Conservation (phyloP, 805 yeast genomes). For the Starmerella khaoyaiensis region DNA sequence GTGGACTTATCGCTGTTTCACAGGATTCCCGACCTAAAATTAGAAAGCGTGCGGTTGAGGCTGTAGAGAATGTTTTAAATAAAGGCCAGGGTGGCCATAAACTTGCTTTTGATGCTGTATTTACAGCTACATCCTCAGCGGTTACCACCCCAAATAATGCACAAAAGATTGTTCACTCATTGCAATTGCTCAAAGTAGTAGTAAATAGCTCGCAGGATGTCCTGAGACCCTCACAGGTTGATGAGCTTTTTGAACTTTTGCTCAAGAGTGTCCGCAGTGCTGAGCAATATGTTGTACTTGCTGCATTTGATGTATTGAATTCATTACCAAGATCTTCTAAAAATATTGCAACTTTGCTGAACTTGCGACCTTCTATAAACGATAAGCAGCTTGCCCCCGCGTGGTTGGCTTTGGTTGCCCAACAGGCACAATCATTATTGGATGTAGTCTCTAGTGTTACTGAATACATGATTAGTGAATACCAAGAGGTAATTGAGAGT, state of each 20-base stretch:
- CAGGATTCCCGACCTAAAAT: constrained; percentile 89
- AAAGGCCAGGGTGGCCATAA: constrained; percentile 69
- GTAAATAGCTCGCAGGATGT: constrained; percentile 39
- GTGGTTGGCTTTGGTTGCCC: constrained; percentile 90
- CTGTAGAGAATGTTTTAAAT: constrained; percentile 50
- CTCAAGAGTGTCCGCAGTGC: constrained; percentile 66
- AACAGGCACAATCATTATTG: constrained; percentile 45
- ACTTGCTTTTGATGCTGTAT: constrained; percentile 65
- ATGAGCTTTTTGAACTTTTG: constrained; percentile 60
- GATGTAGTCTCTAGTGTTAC: constrained; percentile 43
- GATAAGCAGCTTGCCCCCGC: constrained; percentile 83
- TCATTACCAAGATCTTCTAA: constrained; percentile 40
- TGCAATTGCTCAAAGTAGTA: constrained; percentile 63
- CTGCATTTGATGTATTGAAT: constrained; percentile 75
- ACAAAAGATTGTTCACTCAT: constrained; percentile 47
- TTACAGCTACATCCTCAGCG: constrained; percentile 49
- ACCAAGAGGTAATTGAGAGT: constrained; percentile 50
- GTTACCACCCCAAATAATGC: constrained; percentile 24
- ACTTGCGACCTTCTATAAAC: constrained; percentile 65
- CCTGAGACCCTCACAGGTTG: constrained; percentile 63
- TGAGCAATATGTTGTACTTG: constrained; percentile 71
- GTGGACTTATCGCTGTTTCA: constrained; percentile 40
- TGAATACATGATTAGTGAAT: constrained; percentile 45
- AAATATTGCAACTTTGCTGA: constrained; percentile 50
- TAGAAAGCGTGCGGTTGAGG: constrained; percentile 87